These are phyloP conservation scores for Arabidopsis arenosa DNA, from an alignment of 345 rosid species.

Conservation along the genomic window DNA sequence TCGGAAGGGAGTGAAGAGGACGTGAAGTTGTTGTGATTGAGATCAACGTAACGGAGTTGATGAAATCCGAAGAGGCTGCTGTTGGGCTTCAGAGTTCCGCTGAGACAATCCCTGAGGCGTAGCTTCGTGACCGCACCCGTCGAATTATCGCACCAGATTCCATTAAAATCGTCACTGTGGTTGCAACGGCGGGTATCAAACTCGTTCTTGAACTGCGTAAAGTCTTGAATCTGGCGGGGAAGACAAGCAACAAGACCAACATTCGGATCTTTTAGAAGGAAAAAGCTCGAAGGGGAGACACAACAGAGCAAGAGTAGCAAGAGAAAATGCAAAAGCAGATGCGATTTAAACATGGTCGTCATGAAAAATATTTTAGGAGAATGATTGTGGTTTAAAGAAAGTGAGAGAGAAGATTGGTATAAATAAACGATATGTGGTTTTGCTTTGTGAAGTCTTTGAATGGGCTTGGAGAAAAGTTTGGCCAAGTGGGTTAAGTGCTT, in stretches of 20 bases:
- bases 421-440: too few relatives aligned
- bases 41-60: not conserved
- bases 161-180: not conserved
- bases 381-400: too few relatives aligned
- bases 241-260: conserved; percentile 8
- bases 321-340: not conserved
- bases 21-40: not conserved
- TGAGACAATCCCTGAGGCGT: not conserved
- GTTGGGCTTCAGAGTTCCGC: not conserved
- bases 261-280: not conserved
- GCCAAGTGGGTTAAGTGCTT: too few relatives aligned
- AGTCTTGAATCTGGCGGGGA: not conserved
- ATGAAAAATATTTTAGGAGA: too few relatives aligned
- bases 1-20: conserved; percentile 6
- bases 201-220: conserved; percentile 15
- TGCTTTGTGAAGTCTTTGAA: too few relatives aligned
- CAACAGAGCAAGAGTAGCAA: not conserved
- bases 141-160: conserved; percentile 4
- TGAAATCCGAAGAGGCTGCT: conserved; percentile 9
- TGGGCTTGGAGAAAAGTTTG: too few relatives aligned
- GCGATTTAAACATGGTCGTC: too few relatives aligned
- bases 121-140: not conserved
- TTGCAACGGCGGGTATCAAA: conserved; percentile 23
- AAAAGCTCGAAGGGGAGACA: not conserved
- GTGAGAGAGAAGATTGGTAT: too few relatives aligned